A percentile compares a stretch with the other conserved stretches of the same genome.
phyloP scores from a whole-genome alignment of 176 grass and related monocot species.

The Microstegium vimineum region DNA sequence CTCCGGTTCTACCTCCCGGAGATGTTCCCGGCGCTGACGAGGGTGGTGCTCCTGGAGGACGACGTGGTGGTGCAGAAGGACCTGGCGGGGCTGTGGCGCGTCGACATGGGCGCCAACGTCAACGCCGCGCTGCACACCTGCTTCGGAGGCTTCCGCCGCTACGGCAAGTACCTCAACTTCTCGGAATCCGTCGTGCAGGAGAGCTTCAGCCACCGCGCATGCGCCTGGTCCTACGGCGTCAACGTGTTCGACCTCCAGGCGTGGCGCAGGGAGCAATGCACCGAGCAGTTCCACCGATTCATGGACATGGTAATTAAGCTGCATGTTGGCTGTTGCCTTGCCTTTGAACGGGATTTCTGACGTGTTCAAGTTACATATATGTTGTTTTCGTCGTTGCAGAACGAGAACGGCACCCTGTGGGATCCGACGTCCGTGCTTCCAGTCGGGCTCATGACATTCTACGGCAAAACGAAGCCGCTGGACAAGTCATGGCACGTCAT shows the following conservation, averaged over 20 bases:
- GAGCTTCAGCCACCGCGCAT: constrained; percentile 51
- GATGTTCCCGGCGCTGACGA: constrained; percentile 60
- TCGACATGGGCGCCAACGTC: constrained; percentile 66
- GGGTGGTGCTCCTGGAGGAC: constrained; percentile 80
- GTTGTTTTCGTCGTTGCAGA: constrained; percentile 36
- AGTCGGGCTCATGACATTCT: constrained; percentile 79
- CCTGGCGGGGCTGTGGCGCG: constrained; percentile 55
- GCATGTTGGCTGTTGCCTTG: not conserved
- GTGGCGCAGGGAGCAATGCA: constrained; percentile 48
- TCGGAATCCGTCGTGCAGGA: constrained; percentile 45
- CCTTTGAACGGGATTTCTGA: too few species aligned
- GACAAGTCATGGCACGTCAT: constrained; percentile 95
- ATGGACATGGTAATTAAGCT: constrained; percentile 32
- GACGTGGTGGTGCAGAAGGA: constrained; percentile 93
- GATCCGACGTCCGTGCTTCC: constrained; percentile 62
- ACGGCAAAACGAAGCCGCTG: constrained; percentile 78
- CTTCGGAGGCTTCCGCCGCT: constrained; percentile 82
- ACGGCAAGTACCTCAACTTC: constrained; percentile 85
- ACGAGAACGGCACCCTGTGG: constrained; percentile 82
- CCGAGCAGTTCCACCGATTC: constrained; percentile 38
- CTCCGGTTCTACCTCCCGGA: constrained; percentile 83
- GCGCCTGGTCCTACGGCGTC: constrained; percentile 79
- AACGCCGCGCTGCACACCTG: constrained; percentile 81
- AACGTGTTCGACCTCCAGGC: constrained; percentile 56
- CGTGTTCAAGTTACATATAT: too few species aligned